A percentile compares a stretch with the other conserved stretches of the same genome.
Conservation (phyloP, 176 grass and related monocot genomes). For the Zea luxurians region DNA sequence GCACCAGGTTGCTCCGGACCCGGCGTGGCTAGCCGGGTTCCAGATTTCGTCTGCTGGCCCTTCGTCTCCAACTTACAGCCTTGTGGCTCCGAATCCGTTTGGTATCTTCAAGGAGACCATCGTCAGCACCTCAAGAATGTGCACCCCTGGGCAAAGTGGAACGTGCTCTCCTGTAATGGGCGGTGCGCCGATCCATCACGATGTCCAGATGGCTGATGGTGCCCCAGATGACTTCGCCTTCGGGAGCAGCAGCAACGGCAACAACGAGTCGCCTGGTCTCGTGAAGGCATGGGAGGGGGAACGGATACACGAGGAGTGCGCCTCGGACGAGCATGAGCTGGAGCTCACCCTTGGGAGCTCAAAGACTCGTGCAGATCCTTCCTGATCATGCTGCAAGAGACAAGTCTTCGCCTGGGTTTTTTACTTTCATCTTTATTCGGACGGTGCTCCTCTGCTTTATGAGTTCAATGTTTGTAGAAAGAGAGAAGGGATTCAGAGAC, state of each 20-base stretch:
- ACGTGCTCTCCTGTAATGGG: conserved; percentile 73
- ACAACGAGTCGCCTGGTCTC: conserved; percentile 40
- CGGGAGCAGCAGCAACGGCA: conserved; percentile 58
- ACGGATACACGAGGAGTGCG: conserved; percentile 82
- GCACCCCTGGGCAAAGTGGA: conserved; percentile 78
- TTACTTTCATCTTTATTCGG: conserved; percentile 36
- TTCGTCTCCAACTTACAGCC: conserved; percentile 80
- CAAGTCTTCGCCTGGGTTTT: conserved; percentile 7
- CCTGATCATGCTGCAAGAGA: conserved; percentile 34
- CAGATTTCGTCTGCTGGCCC: conserved; percentile 80
- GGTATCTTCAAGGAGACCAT: conserved; percentile 59
- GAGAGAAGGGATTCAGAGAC: conserved; percentile 49
- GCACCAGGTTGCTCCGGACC: conserved; percentile 58
- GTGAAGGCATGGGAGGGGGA: conserved; percentile 97
- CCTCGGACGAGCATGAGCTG: conserved; percentile 77
- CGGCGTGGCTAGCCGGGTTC: conserved; percentile 80
- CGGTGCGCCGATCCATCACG: conserved; percentile 33
- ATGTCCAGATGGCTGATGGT: conserved; percentile 62
- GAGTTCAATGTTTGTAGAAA: conserved; percentile 45
- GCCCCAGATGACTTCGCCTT: conserved; percentile 81
- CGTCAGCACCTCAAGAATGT: conserved; percentile 62
- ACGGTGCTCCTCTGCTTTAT: conserved; percentile 16
- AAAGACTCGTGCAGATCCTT: conserved; percentile 49
- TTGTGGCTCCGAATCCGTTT: conserved; percentile 80
- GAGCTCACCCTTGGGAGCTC: conserved; percentile 94